These are phyloP conservation scores for Neurospora sublineolata DNA, from an alignment of 495 filamentous ascomycete genomes.

Conservation along the genomic window DNA sequence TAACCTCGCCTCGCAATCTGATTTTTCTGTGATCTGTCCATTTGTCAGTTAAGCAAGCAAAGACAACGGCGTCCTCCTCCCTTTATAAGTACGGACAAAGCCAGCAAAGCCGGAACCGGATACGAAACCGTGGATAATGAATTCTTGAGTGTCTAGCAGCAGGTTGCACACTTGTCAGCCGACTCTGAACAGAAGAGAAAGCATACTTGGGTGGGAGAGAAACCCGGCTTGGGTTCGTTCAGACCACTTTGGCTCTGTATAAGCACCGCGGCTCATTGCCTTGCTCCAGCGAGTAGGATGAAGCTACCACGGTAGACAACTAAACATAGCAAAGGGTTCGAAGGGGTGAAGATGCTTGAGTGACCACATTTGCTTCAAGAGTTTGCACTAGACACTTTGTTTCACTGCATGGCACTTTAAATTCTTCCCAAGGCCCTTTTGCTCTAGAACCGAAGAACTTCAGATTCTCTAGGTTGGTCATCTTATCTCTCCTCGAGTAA, in stretches of 20 bases:
- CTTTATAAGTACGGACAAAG: neutral
- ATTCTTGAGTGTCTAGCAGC: too few relatives aligned
- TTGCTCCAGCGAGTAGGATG: too few relatives aligned
- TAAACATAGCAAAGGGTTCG: neutral
- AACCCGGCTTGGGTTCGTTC: too few relatives aligned
- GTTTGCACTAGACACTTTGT: neutral
- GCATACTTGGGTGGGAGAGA: too few relatives aligned
- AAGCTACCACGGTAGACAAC: neutral
- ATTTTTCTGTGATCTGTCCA: too few relatives aligned
- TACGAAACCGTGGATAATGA: too few relatives aligned
- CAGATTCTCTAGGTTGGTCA: neutral
- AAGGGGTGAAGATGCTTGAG: neutral
- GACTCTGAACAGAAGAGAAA: neutral
- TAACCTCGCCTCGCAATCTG: too few relatives aligned
- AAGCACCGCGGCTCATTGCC: too few relatives aligned
- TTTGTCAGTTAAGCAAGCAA: too few relatives aligned
- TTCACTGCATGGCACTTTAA: neutral
- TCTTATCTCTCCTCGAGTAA: neutral
- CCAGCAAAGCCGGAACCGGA: neutral
- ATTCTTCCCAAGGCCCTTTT: neutral
- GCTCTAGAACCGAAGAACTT: neutral
- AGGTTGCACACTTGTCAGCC: too few relatives aligned
- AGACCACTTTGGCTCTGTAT: too few relatives aligned
- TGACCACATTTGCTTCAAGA: neutral
- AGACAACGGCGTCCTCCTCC: too few relatives aligned